A percentile compares a stretch with the other conserved stretches of the same genome.
Conservation (phyloP, 2,329 filamentous ascomycete species). For the Clonostachys chloroleuca region DNA sequence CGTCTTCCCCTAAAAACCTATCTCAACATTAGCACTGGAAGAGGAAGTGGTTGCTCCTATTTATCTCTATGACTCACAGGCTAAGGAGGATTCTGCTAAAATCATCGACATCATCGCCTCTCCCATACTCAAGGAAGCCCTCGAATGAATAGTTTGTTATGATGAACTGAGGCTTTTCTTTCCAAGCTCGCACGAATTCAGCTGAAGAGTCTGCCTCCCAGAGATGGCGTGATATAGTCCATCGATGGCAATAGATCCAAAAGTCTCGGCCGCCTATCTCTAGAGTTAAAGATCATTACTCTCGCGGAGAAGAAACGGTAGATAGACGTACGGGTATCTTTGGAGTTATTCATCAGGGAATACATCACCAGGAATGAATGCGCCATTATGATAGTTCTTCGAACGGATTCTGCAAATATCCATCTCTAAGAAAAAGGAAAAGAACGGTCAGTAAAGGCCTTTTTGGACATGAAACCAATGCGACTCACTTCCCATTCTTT, state of each 20-base stretch:
- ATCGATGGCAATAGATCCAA: conserved; percentile 18
- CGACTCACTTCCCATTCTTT: neutral
- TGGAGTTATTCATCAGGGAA: conserved; percentile 14
- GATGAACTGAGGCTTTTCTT: conserved; percentile 3
- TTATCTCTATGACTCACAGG: neutral
- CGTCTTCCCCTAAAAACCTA: neutral
- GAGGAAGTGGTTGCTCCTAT: too few relatives aligned
- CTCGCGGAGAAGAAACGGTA: neutral
- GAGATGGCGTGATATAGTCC: conserved; percentile 19
- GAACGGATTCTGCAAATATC: conserved; percentile 24
- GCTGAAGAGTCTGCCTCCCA: conserved; percentile 20
- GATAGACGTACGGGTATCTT: neutral
- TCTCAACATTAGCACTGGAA: neutral
- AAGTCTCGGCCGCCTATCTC: neutral
- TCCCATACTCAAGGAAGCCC: conserved; percentile 16
- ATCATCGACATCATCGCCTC: conserved; percentile 19
- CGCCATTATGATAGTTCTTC: conserved; percentile 22
- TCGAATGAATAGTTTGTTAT: conserved; percentile 19
- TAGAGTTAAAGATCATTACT: neutral
- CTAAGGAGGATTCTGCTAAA: conserved; percentile 17
- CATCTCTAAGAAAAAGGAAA: conserved; percentile 15
- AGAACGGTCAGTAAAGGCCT: neutral
- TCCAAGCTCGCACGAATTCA: conserved; percentile 19
- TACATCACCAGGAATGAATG: conserved; percentile 18
- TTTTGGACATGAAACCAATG: neutral